A percentile compares a stretch with the other conserved stretches of the same genome.
These are phyloP conservation scores for Parietichytrium sp. DNA, from an alignment of 108 stramenopile genomes.

Conservation along the genomic window DNA sequence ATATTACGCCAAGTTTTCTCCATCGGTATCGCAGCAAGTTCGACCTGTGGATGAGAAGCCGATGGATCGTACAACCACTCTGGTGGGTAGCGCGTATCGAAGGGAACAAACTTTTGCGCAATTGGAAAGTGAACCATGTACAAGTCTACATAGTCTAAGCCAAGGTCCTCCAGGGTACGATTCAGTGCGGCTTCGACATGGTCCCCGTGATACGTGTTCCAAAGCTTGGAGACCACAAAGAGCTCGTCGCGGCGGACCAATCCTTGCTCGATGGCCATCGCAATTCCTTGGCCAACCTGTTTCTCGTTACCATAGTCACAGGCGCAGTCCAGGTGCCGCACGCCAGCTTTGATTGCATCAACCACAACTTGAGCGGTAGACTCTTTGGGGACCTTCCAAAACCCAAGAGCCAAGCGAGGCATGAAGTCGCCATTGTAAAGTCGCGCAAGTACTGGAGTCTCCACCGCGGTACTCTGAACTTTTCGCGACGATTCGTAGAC, in stretches of 20 bases:
- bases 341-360: slow-evolving; percentile 74
- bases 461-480: not conserved
- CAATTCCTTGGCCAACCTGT: slow-evolving; percentile 80
- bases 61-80: slow-evolving; percentile 79
- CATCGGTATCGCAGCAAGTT: slow-evolving; percentile 46
- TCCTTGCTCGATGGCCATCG: slow-evolving; percentile 61
- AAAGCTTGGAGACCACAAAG: slow-evolving; percentile 83
- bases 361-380: not conserved
- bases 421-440: slow-evolving; percentile 9
- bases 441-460: not conserved
- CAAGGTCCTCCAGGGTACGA: slow-evolving; percentile 65
- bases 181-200: slow-evolving; percentile 76
- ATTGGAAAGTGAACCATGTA: slow-evolving; percentile 81
- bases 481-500: not conserved
- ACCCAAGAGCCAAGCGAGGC: slow-evolving; percentile 32
- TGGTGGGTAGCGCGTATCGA: slow-evolving; percentile 82
- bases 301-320: slow-evolving; percentile 92
- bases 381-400: slow-evolving; percentile 39
- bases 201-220: slow-evolving; percentile 90
- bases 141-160: slow-evolving; percentile 80
- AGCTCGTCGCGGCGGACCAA: slow-evolving; percentile 70
- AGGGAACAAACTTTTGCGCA: slow-evolving; percentile 78
- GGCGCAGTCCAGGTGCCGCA: slow-evolving; percentile 85
- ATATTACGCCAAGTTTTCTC: slow-evolving; percentile 74
- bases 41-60: slow-evolving; percentile 61